phyloP scores from a whole-genome alignment of 331 rosid species.

The Phaseolus coccineus region DNA sequence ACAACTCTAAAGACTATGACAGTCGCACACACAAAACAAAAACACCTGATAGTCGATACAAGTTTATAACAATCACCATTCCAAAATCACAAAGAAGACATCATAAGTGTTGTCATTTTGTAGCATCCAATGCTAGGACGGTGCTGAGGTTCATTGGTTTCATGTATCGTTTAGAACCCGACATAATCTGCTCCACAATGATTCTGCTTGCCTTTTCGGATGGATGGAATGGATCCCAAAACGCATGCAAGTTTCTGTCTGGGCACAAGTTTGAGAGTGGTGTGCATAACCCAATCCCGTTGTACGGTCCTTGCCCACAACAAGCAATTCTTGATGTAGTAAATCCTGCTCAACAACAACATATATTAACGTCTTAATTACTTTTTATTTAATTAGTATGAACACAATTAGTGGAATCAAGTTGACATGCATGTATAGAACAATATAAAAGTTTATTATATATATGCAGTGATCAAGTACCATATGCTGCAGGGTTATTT shows the following conservation, averaged over 20 bases:
- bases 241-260: conserved; percentile 63
- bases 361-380: no score
- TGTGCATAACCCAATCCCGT: conserved; percentile 85
- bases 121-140: conserved; percentile 68
- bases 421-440: not conserved
- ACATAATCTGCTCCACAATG: conserved; percentile 63
- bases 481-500: conserved; percentile 58
- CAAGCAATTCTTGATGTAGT: conserved; percentile 70
- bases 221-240: conserved; percentile 94
- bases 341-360: conserved; percentile 57
- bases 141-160: conserved; percentile 84
- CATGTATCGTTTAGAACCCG: conserved; percentile 65
- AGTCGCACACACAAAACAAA: not conserved
- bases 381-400: no score
- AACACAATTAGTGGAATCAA: not conserved
- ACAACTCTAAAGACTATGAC: conserved; percentile 11
- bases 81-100: not conserved
- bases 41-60: not conserved
- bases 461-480: conserved; percentile 33
- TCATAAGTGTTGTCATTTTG: conserved; percentile 17
- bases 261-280: conserved; percentile 69
- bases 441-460: not conserved
- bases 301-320: conserved; percentile 95
- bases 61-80: not conserved
- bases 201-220: conserved; percentile 70